Base-by-base conservation (phyloP, 2,329 filamentous ascomycete genomes). In the Diplodia sapinea region DNA sequence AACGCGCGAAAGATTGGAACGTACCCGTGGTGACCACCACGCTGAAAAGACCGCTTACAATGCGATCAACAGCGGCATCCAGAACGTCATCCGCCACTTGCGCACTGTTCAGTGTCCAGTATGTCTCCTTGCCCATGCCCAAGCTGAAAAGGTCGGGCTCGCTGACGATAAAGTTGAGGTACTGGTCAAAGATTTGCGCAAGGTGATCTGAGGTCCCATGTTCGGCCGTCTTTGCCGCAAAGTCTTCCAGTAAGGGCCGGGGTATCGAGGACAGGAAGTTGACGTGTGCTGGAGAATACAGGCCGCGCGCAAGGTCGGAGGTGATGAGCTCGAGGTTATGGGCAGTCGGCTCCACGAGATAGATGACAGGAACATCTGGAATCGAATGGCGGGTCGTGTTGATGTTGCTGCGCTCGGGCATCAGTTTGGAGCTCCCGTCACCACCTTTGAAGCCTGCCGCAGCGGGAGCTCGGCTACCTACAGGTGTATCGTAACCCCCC, bases 401-500 rank as follows among this genome's bases (percentile, higher is more conserved):
- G 76, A 97, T 91, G 77, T 94, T 93, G 83, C 92, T 81, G 74
- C 70, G 68, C 61, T 38, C 40, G 9, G 11, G 33, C 66, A 68
- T 57, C 66, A 70, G 57, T 29, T 20, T 20, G 8, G 31, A 55
- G 59, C 29, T 31, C 47, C 12, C 5, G 8, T n/a, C n/a, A 66
- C 50, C 26, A 29, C 29, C 51, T n/a, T 23, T 5, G 57, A 49
- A 38, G 43, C 26, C 47, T 51, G 6, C 59, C n/a, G 26, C 13
- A 4, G 40, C 15, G 8, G 26, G 57, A 29, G 26, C n/a, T 26
- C 4, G 52, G 49, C 15, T 86, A 95, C 92, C 96, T 86, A 96
- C 92, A 97, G 88, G 81, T 97, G 93, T 85, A 97, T 95, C 49
- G 93, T 98, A 65, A 98, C 91, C n/a, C 96, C 95, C 88, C 95